Base-by-base conservation (phyloP, 371 early-diverging fungal species). In the Amoeboaphelidium protococcarum region DNA sequence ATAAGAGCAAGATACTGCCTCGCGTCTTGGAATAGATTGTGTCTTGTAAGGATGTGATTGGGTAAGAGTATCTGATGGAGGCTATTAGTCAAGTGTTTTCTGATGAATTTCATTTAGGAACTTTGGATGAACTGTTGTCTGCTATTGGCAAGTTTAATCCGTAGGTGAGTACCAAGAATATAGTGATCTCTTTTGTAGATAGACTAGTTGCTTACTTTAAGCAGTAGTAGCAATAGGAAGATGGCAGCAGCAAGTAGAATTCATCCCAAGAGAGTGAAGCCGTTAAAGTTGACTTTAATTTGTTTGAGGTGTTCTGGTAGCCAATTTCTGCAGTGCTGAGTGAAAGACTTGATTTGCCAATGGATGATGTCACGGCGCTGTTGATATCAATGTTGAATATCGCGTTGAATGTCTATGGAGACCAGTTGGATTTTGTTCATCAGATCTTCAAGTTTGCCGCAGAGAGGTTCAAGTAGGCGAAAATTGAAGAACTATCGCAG, bases 11-110 rank as follows among this genome's bases (percentile, higher is more conserved):
- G 1, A 80, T 91, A 50, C 66, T 95, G 40, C 96, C 96, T 1
- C 74, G 71, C 41, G 69, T 95, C 47, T 66, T 95, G 25, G 85
- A 84, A 49, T 92, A 95, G 66, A 79, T 87, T 48, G 86, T 90
- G 4, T 81, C 78, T 53, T 92, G 94, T 65, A 69, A 77, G 26
- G 96, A 95, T 62, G 76, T 85, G 13, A 80, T 95, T 51, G 96
- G 94, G n/a, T 94, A 95, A 58, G 94, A 92, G 54, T 95, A 95
- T 50, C 65, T 95, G 26, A 87, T 92, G 89, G 94, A 95, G 59
- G 89, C 83, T 22, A 86, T 90, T 42, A 82, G 89, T 50, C 91
- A 92, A 68, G 86, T 79, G 66, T 92, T 91, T 57, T 83, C 77
- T 44, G 94, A 90, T 52, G 89, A 89, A 50, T 91, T 87, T 64